Evolutionary conservation across 2,329 filamentous ascomycete species (phyloP).

Genomic region (Botrytis aclada): DNA sequence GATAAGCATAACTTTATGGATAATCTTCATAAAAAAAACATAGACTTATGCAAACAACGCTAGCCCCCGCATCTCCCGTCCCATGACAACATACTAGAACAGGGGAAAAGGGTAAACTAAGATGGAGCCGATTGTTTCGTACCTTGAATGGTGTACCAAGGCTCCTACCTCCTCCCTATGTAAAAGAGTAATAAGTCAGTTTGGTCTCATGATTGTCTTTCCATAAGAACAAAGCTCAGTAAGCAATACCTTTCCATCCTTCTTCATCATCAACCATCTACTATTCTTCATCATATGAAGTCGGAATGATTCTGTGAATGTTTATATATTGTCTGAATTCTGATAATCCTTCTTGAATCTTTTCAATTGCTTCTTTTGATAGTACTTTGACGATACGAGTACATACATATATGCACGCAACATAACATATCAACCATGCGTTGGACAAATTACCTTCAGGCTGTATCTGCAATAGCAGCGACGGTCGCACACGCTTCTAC

Average conservation of each 20-base stretch:
- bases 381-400: neutral
- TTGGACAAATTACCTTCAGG: constrained; percentile 33
- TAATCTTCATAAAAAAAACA: neutral
- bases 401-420: constrained; percentile 1
- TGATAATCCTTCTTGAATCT: neutral
- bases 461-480: constrained; percentile 30
- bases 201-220: constrained; percentile 1
- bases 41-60: neutral
- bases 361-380: neutral
- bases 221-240: neutral
- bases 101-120: neutral
- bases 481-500: constrained; percentile 46
- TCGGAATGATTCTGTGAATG: neutral
- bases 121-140: neutral
- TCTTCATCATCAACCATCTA: neutral
- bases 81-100: constrained; percentile 3
- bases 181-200: no score
- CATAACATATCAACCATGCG: constrained; percentile 28
- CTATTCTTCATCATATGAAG: neutral
- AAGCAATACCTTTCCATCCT: neutral
- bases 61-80: constrained; percentile 12
- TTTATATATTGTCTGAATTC: neutral
- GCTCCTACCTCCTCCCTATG: neutral
- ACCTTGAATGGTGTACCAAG: neutral
- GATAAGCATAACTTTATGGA: neutral